phyloP scores from a whole-genome alignment of 371 early-diverging fungal species.

The Rhizomucor pusillus region DNA sequence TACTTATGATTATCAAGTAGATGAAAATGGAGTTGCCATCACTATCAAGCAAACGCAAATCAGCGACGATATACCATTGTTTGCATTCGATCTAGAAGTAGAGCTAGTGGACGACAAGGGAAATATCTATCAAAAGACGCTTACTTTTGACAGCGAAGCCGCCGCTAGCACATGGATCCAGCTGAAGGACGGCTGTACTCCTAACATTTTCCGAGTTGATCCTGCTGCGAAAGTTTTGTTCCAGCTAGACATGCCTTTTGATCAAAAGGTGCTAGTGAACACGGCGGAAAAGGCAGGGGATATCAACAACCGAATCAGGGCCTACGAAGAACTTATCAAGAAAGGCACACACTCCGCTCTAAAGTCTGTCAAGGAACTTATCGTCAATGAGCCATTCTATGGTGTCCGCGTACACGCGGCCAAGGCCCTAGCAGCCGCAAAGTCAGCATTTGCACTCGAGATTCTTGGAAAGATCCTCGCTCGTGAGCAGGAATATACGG shows the following conservation, averaged over 20 bases:
- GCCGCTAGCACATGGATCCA: constrained; percentile 15
- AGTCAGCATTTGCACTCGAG: constrained; percentile 22
- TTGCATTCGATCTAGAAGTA: constrained; percentile 47
- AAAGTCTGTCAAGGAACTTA: constrained; percentile 29
- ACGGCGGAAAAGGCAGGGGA: constrained; percentile 34
- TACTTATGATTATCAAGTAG: constrained; percentile 27
- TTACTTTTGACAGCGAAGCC: constrained; percentile 30
- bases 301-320: constrained; percentile 35
- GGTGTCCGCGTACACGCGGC: constrained; percentile 43
- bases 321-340: constrained; percentile 46
- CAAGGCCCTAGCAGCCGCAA: not conserved
- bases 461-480: constrained; percentile 43
- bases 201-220: constrained; percentile 47
- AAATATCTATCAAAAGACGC: constrained; percentile 8
- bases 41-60: constrained; percentile 53
- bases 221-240: constrained; percentile 47
- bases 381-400: constrained; percentile 41
- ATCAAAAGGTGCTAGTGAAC: constrained; percentile 41
- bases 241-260: constrained; percentile 44
- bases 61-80: constrained; percentile 41
- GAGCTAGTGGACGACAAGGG: constrained; percentile 42
- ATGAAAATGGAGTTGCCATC: constrained; percentile 26
- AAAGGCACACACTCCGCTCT: constrained; percentile 33
- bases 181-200: constrained; percentile 17
- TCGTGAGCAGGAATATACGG: constrained; percentile 39